A percentile compares a stretch with the other conserved stretches of the same genome.
phyloP scores from a whole-genome alignment of 306 rosid genomes.

The Astragalus glycyphyllos region DNA sequence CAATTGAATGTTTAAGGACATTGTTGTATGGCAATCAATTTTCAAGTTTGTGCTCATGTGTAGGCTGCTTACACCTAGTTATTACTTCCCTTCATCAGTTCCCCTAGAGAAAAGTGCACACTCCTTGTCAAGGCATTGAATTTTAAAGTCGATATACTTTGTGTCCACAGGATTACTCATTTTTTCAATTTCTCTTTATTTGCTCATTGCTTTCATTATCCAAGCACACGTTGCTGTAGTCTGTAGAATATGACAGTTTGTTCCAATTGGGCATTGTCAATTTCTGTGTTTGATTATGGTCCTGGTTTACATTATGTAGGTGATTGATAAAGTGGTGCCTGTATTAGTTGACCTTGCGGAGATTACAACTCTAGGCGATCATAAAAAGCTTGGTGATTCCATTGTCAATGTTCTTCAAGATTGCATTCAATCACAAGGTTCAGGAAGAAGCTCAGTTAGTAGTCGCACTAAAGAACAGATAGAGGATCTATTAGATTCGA shows the following conservation, averaged over 20 bases:
- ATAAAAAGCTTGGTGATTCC: conserved; percentile 90
- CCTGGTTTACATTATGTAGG: conserved; percentile 56
- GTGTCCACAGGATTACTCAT: conserved; percentile 10
- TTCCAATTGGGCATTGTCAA: conserved; percentile 25
- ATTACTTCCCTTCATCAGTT: conserved; percentile 8
- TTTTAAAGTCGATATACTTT: conserved; percentile 12
- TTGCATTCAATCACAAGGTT: conserved; percentile 79
- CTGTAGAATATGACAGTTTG: conserved; percentile 11
- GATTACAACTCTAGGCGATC: conserved; percentile 86
- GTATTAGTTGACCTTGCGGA: conserved; percentile 92
- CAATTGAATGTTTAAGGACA: conserved; percentile 20
- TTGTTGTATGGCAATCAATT: conserved; percentile 14
- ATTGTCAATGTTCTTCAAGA: conserved; percentile 87
- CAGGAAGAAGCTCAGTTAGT: conserved; percentile 66
- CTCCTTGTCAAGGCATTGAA: background rate
- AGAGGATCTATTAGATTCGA: conserved; percentile 79
- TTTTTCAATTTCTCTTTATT: conserved; percentile 9
- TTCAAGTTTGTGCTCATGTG: conserved; percentile 22
- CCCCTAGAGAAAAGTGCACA: conserved; percentile 9
- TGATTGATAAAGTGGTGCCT: conserved; percentile 90
- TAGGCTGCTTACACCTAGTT: conserved; percentile 33
- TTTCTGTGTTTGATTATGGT: conserved; percentile 23
- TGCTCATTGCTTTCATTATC: conserved; percentile 22
- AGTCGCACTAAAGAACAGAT: conserved; percentile 76
- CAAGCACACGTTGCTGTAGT: background rate